These are phyloP conservation scores for Pichia sp. DNA, from an alignment of 1,139 yeast genomes.

Conservation along the genomic window DNA sequence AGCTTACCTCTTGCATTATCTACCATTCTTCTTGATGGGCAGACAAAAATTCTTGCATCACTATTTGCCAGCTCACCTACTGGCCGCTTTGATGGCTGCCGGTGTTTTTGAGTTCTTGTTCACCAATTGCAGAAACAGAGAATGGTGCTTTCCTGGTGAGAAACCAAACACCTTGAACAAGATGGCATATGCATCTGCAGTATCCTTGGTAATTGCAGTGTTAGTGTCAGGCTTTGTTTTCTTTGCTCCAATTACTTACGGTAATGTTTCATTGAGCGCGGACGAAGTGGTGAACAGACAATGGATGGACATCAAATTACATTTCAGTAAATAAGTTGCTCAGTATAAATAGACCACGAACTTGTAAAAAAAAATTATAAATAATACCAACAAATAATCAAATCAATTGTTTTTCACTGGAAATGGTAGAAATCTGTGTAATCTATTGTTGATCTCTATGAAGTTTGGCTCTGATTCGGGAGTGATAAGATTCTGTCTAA, in stretches of 20 bases:
- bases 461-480: constrained; percentile 50
- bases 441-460: constrained; percentile 45
- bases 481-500: constrained; percentile 60
- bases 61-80: constrained; percentile 90
- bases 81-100: constrained; percentile 80
- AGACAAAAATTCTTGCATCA: constrained; percentile 95
- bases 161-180: constrained; percentile 18
- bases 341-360: not conserved
- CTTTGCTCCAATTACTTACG: constrained; percentile 84
- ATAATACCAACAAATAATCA: not conserved
- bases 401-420: constrained; percentile 35
- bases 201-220: constrained; percentile 37
- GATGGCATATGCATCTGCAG: constrained; percentile 29
- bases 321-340: constrained; percentile 54
- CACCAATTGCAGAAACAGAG: constrained; percentile 44
- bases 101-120: constrained; percentile 73
- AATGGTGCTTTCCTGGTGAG: constrained; percentile 23
- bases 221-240: constrained; percentile 59
- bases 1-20: constrained; percentile 86
- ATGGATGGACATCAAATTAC: constrained; percentile 76
- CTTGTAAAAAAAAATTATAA: not conserved
- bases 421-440: constrained; percentile 68
- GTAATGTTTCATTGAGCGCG: constrained; percentile 56
- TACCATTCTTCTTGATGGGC: constrained; percentile 86
- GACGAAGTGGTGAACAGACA: constrained; percentile 67